Evolutionary conservation across 2,329 filamentous ascomycete genomes (phyloP), one percentile per base, ranked within the genome.

Genomic region (Pseudogymnoascus sp.): DNA sequence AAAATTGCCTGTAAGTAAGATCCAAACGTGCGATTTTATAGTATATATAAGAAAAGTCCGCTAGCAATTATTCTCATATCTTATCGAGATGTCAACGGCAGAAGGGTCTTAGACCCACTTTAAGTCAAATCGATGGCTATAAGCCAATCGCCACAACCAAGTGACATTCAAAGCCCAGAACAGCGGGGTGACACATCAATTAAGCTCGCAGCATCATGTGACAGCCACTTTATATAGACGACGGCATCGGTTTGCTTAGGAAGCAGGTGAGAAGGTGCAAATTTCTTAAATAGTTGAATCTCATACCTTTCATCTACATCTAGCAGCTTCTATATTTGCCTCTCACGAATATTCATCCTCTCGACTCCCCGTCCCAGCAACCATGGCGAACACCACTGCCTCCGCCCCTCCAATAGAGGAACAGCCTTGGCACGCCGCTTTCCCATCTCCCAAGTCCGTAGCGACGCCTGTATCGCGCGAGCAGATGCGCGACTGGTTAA

Each of bases 361-460:
- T 4, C 26, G n/a, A 16, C 47, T 16, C 26, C 16, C 50, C 50
- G 0, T 56, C 47, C 8, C 26, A 31, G 4, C 24, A 33, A 21
- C n/a, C 29, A 56, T 56, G 50, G 16, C 19, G 24, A 61, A n/a
- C 35, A 26, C 59, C 16, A 44, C 11, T 14, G 19, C 26, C 13
- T 14, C 37, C 38, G 40, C 37, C 13, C 29, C 61, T 53, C 42
- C 40, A 31, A 35, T 7, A 29, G 61, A 62, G 29, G 42, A 35
- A 60, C 50, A 56, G 5, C 64, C 64, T n/a, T 65, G 64, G 64
- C 53, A 63, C 11, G 59, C 64, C 10, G 63, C 64, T 14, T 65
- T 65, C 38, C 64, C 64, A 16, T 50, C 63, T 13, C 61, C 63
- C 26, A 65, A 59, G 29, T 37, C 63, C 1, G 29, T 44, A 0